Evolutionary conservation across 1,139 yeast species (phyloP).

Genomic region (Sugiyamaella neomexicana): DNA sequence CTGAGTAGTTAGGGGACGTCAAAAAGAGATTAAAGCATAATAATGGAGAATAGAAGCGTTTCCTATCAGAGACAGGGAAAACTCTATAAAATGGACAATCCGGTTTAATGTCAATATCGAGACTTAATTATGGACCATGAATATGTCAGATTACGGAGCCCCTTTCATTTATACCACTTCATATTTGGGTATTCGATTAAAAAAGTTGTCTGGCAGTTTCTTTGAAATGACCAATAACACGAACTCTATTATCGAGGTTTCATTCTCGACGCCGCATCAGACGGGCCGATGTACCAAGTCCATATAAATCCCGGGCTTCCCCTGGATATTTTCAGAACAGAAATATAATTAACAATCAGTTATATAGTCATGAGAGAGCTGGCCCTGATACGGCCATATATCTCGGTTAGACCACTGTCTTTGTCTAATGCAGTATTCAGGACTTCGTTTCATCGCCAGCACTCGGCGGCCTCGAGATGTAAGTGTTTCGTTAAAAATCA

Average conservation of each 20-base stretch:
- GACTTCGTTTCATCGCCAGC: background rate
- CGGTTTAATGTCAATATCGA: too few species aligned
- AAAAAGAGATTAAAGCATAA: too few species aligned
- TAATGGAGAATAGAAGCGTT: too few species aligned
- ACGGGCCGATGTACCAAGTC: background rate
- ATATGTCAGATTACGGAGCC: too few species aligned
- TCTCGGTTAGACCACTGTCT: background rate
- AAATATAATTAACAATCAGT: background rate
- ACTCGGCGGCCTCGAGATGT: background rate
- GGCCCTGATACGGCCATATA: conserved; percentile 7
- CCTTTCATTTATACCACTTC: too few species aligned
- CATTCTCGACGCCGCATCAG: background rate
- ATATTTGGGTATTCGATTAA: too few species aligned
- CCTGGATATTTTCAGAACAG: background rate
- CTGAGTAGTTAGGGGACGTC: too few species aligned
- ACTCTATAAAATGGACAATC: too few species aligned
- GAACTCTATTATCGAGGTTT: background rate
- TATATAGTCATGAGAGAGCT: conserved; percentile 3
- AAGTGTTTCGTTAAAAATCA: conserved; percentile 6
- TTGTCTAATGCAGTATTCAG: background rate
- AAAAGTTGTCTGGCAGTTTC: too few species aligned
- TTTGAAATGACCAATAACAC: background rate
- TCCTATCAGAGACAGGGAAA: too few species aligned
- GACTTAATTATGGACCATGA: too few species aligned
- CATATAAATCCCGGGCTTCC: background rate